Evolutionary conservation across 1,284 basidiomycete genomes (phyloP).

Genomic region (Ganoderma multipileum): DNA sequence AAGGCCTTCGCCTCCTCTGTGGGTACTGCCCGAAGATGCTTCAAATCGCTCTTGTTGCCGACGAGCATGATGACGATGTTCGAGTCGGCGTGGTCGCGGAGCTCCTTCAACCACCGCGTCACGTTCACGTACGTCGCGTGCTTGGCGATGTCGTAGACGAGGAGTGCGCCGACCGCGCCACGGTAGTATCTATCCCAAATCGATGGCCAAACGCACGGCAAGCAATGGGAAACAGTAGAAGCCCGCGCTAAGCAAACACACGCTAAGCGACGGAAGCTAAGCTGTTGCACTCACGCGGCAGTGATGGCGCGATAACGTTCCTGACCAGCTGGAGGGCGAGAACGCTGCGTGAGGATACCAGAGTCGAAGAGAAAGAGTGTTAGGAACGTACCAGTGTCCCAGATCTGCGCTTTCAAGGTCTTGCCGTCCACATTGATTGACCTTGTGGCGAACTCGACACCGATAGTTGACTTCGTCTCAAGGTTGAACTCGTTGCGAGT

Average conservation of each 20-base stretch:
- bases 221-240: neutral
- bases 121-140: conserved; percentile 97
- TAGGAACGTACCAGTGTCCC: conserved; percentile 87
- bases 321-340: conserved; percentile 78
- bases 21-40: conserved; percentile 94
- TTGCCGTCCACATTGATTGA: conserved; percentile 96
- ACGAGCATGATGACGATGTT: conserved; percentile 97
- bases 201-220: neutral
- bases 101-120: conserved; percentile 97
- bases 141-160: conserved; percentile 95
- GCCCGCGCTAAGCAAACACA: neutral
- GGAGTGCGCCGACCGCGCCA: conserved; percentile 92
- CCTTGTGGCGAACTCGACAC: conserved; percentile 98
- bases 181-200: conserved; percentile 87
- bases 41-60: conserved; percentile 98
- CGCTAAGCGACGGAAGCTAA: conserved; percentile 1
- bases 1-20: conserved; percentile 94
- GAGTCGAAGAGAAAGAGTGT: neutral
- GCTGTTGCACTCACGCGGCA: conserved; percentile 75
- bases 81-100: conserved; percentile 92
- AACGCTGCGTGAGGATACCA: neutral
- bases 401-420: conserved; percentile 99
- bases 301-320: conserved; percentile 99
- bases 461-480: conserved; percentile 98
- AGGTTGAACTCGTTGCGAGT: conserved; percentile 99